Conservation (phyloP, 1,284 basidiomycete genomes). For the Inonotus hispidus region DNA sequence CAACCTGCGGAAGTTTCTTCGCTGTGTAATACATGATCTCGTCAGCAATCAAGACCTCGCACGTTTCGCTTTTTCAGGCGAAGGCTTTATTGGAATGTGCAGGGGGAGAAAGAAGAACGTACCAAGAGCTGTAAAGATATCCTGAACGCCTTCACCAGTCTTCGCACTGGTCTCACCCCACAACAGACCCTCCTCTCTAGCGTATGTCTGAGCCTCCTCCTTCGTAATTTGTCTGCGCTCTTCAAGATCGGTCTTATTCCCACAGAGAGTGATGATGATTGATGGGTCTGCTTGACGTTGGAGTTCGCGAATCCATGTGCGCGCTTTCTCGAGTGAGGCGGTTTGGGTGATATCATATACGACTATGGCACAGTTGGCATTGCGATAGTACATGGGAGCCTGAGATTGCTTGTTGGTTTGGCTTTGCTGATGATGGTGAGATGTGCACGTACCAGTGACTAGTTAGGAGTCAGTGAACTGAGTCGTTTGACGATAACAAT, state of each 20-base stretch:
- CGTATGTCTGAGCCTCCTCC: constrained; percentile 89
- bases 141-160: constrained; percentile 83
- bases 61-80: neutral
- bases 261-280: constrained; percentile 93
- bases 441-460: constrained; percentile 28
- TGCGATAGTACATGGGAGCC: constrained; percentile 93
- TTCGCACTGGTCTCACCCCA: constrained; percentile 97
- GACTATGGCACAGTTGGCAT: constrained; percentile 83
- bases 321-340: constrained; percentile 89
- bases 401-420: constrained; percentile 27
- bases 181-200: constrained; percentile 91
- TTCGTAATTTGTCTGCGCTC: constrained; percentile 76
- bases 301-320: constrained; percentile 94
- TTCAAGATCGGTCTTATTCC: constrained; percentile 90
- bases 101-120: constrained; percentile 25
- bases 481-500: constrained; percentile 7
- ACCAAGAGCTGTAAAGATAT: constrained; percentile 88
- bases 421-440: constrained; percentile 10
- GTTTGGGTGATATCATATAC: constrained; percentile 87
- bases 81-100: neutral
- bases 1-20: constrained; percentile 76
- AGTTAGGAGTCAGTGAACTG: constrained; percentile 5
- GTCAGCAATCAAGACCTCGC: constrained; percentile 5
- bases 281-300: constrained; percentile 97
- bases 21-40: constrained; percentile 38